These are phyloP conservation scores for Brettanomyces custersianus DNA, from an alignment of 805 yeast genomes.

Conservation along the genomic window DNA sequence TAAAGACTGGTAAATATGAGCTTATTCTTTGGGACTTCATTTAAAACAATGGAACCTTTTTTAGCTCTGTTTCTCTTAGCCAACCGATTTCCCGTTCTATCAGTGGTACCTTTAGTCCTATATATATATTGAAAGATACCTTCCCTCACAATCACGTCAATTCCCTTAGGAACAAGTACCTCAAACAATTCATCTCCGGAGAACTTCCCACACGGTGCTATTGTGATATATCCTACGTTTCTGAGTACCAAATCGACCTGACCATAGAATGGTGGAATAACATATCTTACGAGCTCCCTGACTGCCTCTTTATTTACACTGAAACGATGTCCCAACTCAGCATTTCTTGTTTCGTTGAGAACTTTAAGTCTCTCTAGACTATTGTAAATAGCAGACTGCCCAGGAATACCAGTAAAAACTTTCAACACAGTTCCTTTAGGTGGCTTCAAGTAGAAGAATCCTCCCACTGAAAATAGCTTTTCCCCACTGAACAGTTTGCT, in stretches of 20 bases:
- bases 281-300: conserved; percentile 31
- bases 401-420: conserved; percentile 27
- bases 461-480: conserved; percentile 40
- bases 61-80: conserved; percentile 8
- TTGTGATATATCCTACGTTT: conserved; percentile 53
- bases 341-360: conserved; percentile 16
- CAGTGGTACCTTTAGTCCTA: conserved; percentile 10
- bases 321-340: conserved; percentile 17
- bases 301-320: conserved; percentile 18
- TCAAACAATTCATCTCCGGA: conserved; percentile 28
- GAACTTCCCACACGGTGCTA: conserved; percentile 47
- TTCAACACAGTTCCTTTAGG: conserved; percentile 44
- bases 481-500: conserved; percentile 16
- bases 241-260: conserved; percentile 55
- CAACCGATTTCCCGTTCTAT: conserved; percentile 11
- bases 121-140: conserved; percentile 21
- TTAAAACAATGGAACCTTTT: conserved; percentile 7
- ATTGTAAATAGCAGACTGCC: conserved; percentile 27
- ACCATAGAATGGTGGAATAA: conserved; percentile 67
- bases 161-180: conserved; percentile 47
- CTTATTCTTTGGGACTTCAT: conserved; percentile 12
- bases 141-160: conserved; percentile 42
- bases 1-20: conserved; percentile 15
- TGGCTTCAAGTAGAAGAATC: conserved; percentile 47
- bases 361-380: conserved; percentile 25